Percentiles rank a stretch among this genome's conserved stretches.
Conservation (phyloP, 768 basidiomycete species). For the Mycena metata region DNA sequence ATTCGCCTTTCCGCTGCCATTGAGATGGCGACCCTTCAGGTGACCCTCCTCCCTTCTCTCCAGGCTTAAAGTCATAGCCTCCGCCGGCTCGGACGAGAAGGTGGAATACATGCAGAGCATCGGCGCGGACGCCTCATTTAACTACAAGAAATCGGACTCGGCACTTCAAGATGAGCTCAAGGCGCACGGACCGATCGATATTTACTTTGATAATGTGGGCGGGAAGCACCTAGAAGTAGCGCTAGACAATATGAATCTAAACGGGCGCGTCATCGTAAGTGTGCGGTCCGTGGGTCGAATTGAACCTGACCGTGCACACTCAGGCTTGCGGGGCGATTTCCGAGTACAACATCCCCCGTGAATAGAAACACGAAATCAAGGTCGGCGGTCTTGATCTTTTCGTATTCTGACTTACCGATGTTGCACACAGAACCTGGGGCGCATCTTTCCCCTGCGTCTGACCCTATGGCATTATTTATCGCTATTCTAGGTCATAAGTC, state of each 20-base stretch:
- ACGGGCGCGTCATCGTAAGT: slow-evolving; percentile 52
- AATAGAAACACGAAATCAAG: slow-evolving; percentile 25
- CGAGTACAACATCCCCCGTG: slow-evolving; percentile 30
- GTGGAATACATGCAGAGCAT: slow-evolving; percentile 63
- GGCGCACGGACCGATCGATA: neutral
- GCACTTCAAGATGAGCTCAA: slow-evolving; percentile 56
- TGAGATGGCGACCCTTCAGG: too few relatives aligned
- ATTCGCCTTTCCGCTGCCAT: too few relatives aligned
- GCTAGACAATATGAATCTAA: slow-evolving; percentile 48
- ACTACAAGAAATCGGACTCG: slow-evolving; percentile 68
- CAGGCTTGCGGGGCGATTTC: slow-evolving; percentile 45
- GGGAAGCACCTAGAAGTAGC: slow-evolving; percentile 60
- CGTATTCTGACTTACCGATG: too few relatives aligned
- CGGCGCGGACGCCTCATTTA: slow-evolving; percentile 70
- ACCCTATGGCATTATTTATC: too few relatives aligned
- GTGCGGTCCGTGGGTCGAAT: too few relatives aligned
- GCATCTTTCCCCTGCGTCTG: slow-evolving; percentile 51
- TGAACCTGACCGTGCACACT: too few relatives aligned
- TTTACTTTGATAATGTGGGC: slow-evolving; percentile 55
- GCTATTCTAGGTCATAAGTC: too few relatives aligned
- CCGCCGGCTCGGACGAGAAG: slow-evolving; percentile 73
- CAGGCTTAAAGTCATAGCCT: slow-evolving; percentile 70
- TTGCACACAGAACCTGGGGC: slow-evolving; percentile 45
- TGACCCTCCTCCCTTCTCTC: too few relatives aligned
- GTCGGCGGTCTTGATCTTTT: too few relatives aligned